Conservation (phyloP, 768 basidiomycete genomes). For the Phanerochaete sordida region DNA sequence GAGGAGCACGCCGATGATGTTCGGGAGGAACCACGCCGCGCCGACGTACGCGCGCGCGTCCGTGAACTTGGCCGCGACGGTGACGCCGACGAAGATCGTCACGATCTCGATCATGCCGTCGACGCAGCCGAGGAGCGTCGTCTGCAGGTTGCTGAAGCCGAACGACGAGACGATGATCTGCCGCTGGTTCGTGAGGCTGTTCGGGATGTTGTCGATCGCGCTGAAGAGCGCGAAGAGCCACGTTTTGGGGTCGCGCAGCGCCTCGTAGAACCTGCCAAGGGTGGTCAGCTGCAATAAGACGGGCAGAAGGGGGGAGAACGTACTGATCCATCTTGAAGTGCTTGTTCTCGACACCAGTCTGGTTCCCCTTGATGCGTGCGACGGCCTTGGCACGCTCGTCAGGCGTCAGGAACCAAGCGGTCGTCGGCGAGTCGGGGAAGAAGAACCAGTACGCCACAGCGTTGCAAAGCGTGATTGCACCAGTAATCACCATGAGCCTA, state of each 20-base stretch:
- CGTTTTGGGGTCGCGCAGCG: constrained; percentile 64
- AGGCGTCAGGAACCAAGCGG: constrained; percentile 67
- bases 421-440: constrained; percentile 75
- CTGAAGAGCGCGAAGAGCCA: constrained; percentile 75
- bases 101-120: constrained; percentile 63
- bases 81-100: constrained; percentile 66
- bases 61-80: constrained; percentile 48
- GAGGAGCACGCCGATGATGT: constrained; percentile 58
- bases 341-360: constrained; percentile 83
- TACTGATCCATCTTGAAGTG: constrained; percentile 78
- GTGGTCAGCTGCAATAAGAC: background rate
- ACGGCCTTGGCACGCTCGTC: constrained; percentile 64
- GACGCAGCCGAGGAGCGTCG: constrained; percentile 67
- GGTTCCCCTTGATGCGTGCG: constrained; percentile 66
- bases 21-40: constrained; percentile 59
- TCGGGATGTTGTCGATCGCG: constrained; percentile 58
- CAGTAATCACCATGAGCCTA: constrained; percentile 72
- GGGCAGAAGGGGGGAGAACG: constrained; percentile 23
- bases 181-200: constrained; percentile 63
- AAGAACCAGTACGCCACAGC: constrained; percentile 59
- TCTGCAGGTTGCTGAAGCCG: constrained; percentile 61
- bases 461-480: constrained; percentile 50
- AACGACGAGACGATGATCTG: constrained; percentile 63
- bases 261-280: constrained; percentile 57
- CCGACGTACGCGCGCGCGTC: constrained; percentile 65